Evolutionary conservation across 306 rosid species (phyloP), one percentile per base, ranked within the genome.

Genomic region (Vachellia pachyceras): DNA sequence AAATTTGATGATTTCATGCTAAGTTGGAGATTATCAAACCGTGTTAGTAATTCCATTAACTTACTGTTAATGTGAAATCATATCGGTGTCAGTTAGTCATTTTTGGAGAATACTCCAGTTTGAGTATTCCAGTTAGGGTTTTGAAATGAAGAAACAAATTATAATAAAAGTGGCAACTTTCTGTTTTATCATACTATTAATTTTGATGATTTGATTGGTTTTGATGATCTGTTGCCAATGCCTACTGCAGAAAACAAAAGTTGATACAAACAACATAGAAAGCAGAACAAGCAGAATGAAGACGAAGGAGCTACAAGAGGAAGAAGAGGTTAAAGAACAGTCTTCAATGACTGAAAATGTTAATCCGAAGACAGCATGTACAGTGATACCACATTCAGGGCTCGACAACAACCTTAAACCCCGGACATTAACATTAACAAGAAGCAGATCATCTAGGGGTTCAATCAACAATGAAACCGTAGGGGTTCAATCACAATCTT

Each of bases 361-460:
- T 68, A 80, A 68, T 46, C 52, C 84, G 68, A 80, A 76, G 78
- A 80, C 47, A 36, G 15, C 85, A 60, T 87, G 79, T 77, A 88
- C 82, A 15, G 71, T 82, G 10, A 11, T 42, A 12, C 68, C 85
- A 12, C 64, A 84, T 23, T 71, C 80, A 8, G 88, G 74, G 64
- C 73, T 61, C 64, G 83, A 84, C 80, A 85, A 50, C 82, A 85
- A 50, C 88, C 88, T 42, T 69, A 85, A 84, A 79, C 90, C 91
- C 3, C 90, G 76, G 18, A 0, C 49, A n/a, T 10, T 35, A 22
- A 69, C 84, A 80, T 75, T 92, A 78, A 86, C 95, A 83, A 93
- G 95, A 83, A 93, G 87, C 86, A 88, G 99, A 79, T 93, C 97
- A 20, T 86, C 87, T 5, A 84, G 97, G 87, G 78, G 87, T 75